Base-by-base conservation (phyloP, 192 early-diverging fungal species). In the Backusella liffmaniae region DNA sequence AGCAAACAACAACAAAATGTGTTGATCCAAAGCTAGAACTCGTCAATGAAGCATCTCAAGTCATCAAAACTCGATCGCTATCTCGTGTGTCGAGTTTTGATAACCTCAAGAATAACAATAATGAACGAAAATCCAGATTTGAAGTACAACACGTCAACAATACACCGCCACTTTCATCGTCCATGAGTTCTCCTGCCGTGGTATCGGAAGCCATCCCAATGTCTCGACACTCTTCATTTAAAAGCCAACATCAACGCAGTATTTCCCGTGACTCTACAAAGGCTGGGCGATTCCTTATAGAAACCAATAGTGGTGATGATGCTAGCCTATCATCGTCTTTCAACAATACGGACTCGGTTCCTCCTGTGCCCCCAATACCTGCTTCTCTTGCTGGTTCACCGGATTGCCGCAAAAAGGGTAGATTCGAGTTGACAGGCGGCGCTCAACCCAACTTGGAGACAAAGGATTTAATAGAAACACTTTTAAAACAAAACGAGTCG, bases 401-500 rank as follows among this genome's bases (percentile, higher is more conserved):
- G 3, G 80, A 82, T 67, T 82, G 32, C 18, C 59, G 76, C 23
- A 82, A 82, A 37, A 70, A 71, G 5, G 80, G 80, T 10, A 56
- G 80, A 53, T 82, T 82, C 67, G 80, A 82, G 67, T 41, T 80
- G 59, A 77, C 76, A 49, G 46, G 46, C 5, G 46, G 46, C 2
- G 42, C 9, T 35, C 72, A 10, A 30, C 36, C 18, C 13, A 30
- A 3, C 65, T 46, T 67, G n/a, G 34, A 65, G 10, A 66, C 86
- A 13, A 70, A 70, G 30, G 51, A 62, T 3, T 84, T 86, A 56
- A 39, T 88, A 53, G 81, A 85, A 30, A 59, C 78, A 0, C 72
- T 88, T 1, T 79, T 86, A 44, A 80, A 85, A 18, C 87, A 88
- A 42, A 88, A 84, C 26, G 87, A 88, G 26, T 72, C 73, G 3